Evolutionary conservation across 768 basidiomycete species (phyloP).

Genomic region (Serpula lacrymans): DNA sequence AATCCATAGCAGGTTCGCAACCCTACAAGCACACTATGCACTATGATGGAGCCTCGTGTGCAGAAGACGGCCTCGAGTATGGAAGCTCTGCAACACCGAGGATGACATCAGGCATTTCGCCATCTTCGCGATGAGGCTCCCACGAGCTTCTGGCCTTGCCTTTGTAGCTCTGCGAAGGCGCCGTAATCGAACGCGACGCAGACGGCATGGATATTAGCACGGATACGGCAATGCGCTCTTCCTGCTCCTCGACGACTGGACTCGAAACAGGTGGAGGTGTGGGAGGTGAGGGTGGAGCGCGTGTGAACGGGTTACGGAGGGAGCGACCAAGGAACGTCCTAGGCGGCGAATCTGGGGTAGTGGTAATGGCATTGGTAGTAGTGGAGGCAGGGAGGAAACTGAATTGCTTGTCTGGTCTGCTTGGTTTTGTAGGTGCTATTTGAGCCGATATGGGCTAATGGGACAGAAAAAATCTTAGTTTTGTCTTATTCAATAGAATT

Average conservation of each 20-base stretch:
- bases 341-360: constrained; percentile 4
- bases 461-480: no score
- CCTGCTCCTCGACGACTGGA: constrained; percentile 3
- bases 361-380: background rate
- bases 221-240: constrained; percentile 47
- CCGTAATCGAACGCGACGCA: constrained; percentile 9
- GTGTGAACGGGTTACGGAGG: background rate
- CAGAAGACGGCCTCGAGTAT: no score
- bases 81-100: constrained; percentile 44
- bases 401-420: no score
- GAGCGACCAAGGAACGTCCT: background rate
- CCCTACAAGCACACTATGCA: no score
- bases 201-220: constrained; percentile 60
- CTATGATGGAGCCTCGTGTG: no score
- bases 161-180: background rate
- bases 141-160: constrained; percentile 17
- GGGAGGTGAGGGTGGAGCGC: constrained; percentile 1
- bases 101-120: constrained; percentile 46
- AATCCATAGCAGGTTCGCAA: no score
- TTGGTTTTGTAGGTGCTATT: no score
- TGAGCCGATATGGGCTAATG: constrained; percentile 22
- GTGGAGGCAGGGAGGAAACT: background rate
- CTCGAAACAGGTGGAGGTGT: constrained; percentile 4
- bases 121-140: no score
- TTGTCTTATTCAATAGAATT: no score